These are phyloP conservation scores for Toxoplasma gondii DNA, from an alignment of 169 alveolate species.

Conservation along the genomic window DNA sequence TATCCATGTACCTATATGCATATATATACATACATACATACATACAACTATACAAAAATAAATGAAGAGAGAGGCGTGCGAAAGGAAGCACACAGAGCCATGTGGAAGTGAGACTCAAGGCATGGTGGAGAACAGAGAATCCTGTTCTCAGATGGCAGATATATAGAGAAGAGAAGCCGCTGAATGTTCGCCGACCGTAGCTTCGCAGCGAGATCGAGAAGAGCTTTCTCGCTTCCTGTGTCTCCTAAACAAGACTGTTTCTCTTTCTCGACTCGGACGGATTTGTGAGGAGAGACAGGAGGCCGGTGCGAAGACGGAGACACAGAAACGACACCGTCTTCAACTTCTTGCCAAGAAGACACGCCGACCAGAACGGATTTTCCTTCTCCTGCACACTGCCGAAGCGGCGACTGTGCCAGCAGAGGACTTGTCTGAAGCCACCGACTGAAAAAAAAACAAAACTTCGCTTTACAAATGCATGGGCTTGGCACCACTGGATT, in stretches of 20 bases:
- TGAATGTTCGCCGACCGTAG: background rate
- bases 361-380: background rate
- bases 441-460: background rate
- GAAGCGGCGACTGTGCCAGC: background rate
- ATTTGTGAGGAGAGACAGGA: background rate
- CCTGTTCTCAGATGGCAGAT: too few species aligned
- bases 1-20: too few species aligned
- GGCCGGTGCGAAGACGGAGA: background rate
- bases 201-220: background rate
- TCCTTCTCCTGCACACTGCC: background rate
- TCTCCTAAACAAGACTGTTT: background rate
- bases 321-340: background rate
- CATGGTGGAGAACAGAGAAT: too few species aligned
- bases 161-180: too few species aligned
- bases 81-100: too few species aligned
- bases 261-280: background rate
- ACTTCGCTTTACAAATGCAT: too few species aligned
- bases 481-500: too few species aligned
- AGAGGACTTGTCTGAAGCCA: conserved; percentile 28
- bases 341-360: background rate
- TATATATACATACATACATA: too few species aligned
- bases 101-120: too few species aligned
- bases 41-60: background rate
- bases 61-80: too few species aligned
- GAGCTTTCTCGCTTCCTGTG: background rate